Evolutionary conservation across 306 rosid species (phyloP).

Genomic region (Fragaria vesca): DNA sequence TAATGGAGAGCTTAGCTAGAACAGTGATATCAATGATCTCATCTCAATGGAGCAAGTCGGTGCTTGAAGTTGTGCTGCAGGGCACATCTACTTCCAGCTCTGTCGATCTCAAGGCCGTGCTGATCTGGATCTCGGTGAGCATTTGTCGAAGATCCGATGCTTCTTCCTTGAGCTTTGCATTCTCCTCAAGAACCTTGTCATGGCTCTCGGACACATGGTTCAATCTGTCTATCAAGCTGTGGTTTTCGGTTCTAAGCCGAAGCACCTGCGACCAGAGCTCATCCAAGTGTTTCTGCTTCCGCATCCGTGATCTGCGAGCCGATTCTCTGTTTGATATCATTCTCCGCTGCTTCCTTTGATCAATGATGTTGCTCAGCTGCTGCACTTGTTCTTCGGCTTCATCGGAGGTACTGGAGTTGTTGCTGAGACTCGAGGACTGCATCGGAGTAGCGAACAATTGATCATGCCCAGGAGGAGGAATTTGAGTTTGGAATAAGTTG

Average conservation of each 20-base stretch:
- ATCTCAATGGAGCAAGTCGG: constrained; percentile 43
- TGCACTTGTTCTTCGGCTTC: constrained; percentile 69
- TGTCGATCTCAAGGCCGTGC: constrained; percentile 25
- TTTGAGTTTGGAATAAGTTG: constrained; percentile 37
- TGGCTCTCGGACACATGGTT: constrained; percentile 53
- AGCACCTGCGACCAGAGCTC: constrained; percentile 82
- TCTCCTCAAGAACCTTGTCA: constrained; percentile 57
- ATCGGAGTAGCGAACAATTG: constrained; percentile 15
- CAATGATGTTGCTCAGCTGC: constrained; percentile 39
- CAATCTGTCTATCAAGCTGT: constrained; percentile 52
- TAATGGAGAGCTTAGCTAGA: constrained; percentile 19
- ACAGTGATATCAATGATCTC: constrained; percentile 17
- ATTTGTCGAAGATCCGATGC: constrained; percentile 59
- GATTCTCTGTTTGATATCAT: constrained; percentile 92
- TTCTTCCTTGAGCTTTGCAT: constrained; percentile 61
- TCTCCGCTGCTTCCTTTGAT: constrained; percentile 69
- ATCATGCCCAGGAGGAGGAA: constrained; percentile 37
- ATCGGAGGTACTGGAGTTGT: constrained; percentile 66
- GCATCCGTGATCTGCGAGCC: constrained; percentile 79
- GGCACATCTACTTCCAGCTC: constrained; percentile 50
- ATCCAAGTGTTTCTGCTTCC: constrained; percentile 79
- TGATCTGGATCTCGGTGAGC: constrained; percentile 49
- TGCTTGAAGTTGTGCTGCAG: constrained; percentile 37
- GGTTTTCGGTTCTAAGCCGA: constrained; percentile 64
- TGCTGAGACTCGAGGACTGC: constrained; percentile 50